Evolutionary conservation across 805 yeast species (phyloP).

Genomic region (Metschnikowia peoriensis): DNA sequence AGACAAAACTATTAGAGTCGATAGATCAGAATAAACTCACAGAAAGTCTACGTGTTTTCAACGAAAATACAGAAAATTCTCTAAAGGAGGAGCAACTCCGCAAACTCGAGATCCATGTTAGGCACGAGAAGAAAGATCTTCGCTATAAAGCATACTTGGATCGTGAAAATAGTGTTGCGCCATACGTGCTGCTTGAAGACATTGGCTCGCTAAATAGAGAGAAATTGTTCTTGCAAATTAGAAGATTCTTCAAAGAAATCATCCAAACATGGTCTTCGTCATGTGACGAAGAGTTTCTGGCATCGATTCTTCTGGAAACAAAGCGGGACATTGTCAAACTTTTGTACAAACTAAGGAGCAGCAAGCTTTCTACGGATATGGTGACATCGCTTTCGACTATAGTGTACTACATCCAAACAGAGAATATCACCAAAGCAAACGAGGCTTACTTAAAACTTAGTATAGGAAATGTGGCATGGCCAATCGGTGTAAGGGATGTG

Average conservation of each 20-base stretch:
- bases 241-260: slow-evolving; percentile 48
- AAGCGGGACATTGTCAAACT: slow-evolving; percentile 52
- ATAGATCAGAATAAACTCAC: slow-evolving; percentile 6
- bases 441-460: slow-evolving; percentile 73
- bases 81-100: slow-evolving; percentile 19
- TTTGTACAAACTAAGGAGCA: slow-evolving; percentile 36
- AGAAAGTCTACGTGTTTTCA: slow-evolving; percentile 11
- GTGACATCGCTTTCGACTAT: slow-evolving; percentile 59
- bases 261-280: slow-evolving; percentile 42
- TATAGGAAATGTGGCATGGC: slow-evolving; percentile 91
- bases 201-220: slow-evolving; percentile 25
- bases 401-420: slow-evolving; percentile 55
- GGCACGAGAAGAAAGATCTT: slow-evolving; percentile 17
- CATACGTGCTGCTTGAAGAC: slow-evolving; percentile 26
- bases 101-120: slow-evolving; percentile 20
- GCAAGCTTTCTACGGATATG: slow-evolving; percentile 42
- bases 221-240: slow-evolving; percentile 37
- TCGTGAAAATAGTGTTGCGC: slow-evolving; percentile 22
- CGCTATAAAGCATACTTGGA: slow-evolving; percentile 27
- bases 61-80: slow-evolving; percentile 15
- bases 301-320: slow-evolving; percentile 29
- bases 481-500: slow-evolving; percentile 77
- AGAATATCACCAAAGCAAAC: slow-evolving; percentile 51
- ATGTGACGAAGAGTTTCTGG: slow-evolving; percentile 6
- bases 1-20: neutral